Evolutionary conservation across 352 stramenopile species (phyloP).

Genomic region (Phytophthora boehmeriae): DNA sequence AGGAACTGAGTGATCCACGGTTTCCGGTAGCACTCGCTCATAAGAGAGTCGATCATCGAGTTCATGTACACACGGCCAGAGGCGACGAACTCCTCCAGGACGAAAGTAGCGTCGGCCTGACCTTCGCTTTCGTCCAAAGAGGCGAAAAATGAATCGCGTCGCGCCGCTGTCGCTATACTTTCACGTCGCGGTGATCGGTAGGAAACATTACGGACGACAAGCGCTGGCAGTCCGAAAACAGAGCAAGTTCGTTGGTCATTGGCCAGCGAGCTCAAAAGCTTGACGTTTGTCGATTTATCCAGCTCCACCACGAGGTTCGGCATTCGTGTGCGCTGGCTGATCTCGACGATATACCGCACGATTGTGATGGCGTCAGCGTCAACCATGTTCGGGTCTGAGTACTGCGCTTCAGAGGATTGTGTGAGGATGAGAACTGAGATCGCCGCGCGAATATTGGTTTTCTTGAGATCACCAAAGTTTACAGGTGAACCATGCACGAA

Average conservation of each 20-base stretch:
- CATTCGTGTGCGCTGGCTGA: slow-evolving; percentile 65
- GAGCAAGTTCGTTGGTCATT: slow-evolving; percentile 54
- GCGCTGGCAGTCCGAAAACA: slow-evolving; percentile 42
- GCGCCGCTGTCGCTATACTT: slow-evolving; percentile 13
- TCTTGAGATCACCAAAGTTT: slow-evolving; percentile 75
- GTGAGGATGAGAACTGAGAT: slow-evolving; percentile 74
- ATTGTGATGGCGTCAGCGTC: slow-evolving; percentile 84
- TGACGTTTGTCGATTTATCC: slow-evolving; percentile 77
- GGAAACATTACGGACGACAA: slow-evolving; percentile 47
- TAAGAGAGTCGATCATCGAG: slow-evolving; percentile 69
- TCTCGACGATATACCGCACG: slow-evolving; percentile 83
- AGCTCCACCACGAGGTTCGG: slow-evolving; percentile 80
- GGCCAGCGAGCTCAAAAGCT: slow-evolving; percentile 72
- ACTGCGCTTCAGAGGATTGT: slow-evolving; percentile 47
- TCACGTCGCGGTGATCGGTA: slow-evolving; percentile 52
- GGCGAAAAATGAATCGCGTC: slow-evolving; percentile 51
- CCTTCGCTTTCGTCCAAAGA: slow-evolving; percentile 42
- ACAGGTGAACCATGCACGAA: slow-evolving; percentile 76
- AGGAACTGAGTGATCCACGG: slow-evolving; percentile 77
- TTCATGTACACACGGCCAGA: slow-evolving; percentile 80
- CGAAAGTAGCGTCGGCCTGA: slow-evolving; percentile 45
- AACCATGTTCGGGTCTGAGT: slow-evolving; percentile 83
- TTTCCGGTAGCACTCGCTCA: slow-evolving; percentile 84
- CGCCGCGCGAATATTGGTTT: slow-evolving; percentile 62
- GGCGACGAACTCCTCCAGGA: slow-evolving; percentile 75